These are phyloP conservation scores for Phytophthora foliorum DNA, from an alignment of 352 stramenopile genomes.

Conservation along the genomic window DNA sequence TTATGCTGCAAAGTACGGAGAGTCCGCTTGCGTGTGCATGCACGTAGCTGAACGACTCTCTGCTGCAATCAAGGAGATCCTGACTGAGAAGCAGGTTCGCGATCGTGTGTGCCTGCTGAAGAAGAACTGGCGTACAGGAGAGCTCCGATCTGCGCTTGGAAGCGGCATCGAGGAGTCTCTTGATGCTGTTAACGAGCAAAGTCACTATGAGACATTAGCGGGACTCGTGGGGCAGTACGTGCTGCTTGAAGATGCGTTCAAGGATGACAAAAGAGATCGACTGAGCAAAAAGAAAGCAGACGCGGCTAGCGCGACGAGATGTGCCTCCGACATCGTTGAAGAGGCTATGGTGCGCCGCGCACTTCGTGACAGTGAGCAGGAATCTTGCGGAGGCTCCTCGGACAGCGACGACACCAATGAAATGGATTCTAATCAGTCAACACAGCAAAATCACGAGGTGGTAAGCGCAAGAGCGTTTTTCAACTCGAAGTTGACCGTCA, in stretches of 20 bases:
- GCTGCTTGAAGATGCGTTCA: background rate
- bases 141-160: constrained; percentile 1
- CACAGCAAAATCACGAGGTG: background rate
- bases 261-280: background rate
- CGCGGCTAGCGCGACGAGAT: background rate
- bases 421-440: background rate
- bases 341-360: background rate
- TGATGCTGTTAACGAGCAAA: constrained; percentile 13
- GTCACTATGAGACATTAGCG: constrained; percentile 3
- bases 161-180: constrained; percentile 13
- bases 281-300: background rate
- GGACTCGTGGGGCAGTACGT: background rate
- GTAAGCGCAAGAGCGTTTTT: constrained; percentile 11
- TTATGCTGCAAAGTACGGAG: constrained; percentile 12
- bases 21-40: background rate
- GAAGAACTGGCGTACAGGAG: constrained; percentile 10
- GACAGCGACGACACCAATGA: background rate
- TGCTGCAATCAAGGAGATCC: background rate
- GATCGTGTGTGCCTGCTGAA: constrained; percentile 17
- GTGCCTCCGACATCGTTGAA: background rate
- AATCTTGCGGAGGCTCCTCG: background rate
- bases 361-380: background rate
- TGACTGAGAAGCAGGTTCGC: constrained; percentile 10
- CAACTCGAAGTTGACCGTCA: background rate
- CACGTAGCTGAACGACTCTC: constrained; percentile 6